Conservation (phyloP, 108 stramenopile species). For the Skeletonema menzelii region DNA sequence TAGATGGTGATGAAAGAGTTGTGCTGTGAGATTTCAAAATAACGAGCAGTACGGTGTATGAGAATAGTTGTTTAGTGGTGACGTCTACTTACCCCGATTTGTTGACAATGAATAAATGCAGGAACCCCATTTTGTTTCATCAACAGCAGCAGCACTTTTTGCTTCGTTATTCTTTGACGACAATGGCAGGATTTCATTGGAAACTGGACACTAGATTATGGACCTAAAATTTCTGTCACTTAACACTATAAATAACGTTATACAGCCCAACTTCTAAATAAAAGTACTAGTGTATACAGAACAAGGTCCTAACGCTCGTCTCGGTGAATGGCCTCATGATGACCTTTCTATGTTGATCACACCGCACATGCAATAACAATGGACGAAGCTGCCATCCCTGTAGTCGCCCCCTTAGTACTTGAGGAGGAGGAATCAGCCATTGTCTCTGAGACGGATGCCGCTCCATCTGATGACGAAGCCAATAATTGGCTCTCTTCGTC, state of each 20-base stretch:
- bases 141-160: not conserved
- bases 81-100: conserved; percentile 51
- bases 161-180: too few relatives aligned
- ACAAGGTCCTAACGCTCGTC: too few relatives aligned
- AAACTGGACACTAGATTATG: too few relatives aligned
- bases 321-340: too few relatives aligned
- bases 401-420: not conserved
- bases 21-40: too few relatives aligned
- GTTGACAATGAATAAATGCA: conserved; percentile 89
- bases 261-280: too few relatives aligned
- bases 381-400: not conserved
- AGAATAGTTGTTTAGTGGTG: not conserved
- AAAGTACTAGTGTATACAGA: too few relatives aligned
- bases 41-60: not conserved
- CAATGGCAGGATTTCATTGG: too few relatives aligned
- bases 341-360: too few relatives aligned
- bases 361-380: not conserved
- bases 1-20: not conserved
- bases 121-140: conserved; percentile 55
- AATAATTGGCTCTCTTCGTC: conserved; percentile 17
- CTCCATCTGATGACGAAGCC: conserved; percentile 7
- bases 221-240: too few relatives aligned
- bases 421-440: conserved; percentile 8
- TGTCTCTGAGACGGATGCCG: conserved; percentile 42
- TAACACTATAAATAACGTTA: too few relatives aligned